Base-by-base conservation (phyloP, 768 basidiomycete genomes). In the Amanita subjunquillea region DNA sequence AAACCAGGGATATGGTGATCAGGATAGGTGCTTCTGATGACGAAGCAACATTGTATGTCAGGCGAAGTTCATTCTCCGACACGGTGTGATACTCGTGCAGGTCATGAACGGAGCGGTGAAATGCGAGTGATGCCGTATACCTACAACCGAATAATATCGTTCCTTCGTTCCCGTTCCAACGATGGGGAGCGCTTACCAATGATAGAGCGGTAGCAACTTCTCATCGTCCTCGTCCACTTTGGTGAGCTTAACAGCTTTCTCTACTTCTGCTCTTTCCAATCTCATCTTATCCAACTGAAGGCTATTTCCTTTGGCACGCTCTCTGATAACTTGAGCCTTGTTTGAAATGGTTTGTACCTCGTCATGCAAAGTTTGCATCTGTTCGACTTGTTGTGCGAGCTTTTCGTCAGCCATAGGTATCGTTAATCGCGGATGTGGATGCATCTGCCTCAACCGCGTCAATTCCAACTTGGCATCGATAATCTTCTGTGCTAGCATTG, bases 391-490 rank as follows among this genome's bases (percentile, higher is more conserved):
- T 9, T 77, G 77, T 8, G 82, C 80, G 2, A 91, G 79, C 50
- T 83, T 80, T 56, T 84, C 74, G 45, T 82, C 82, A 0, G 92
- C 92, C 43, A 83, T 72, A 2, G 80, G 66, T 32, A 90, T 77
- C 0, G 92, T 95, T 32, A 93, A 68, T 8, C 91, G 79, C 42
- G 91, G 85, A 17, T 82, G 78, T 0, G 89, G 87, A 58, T 94
- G 82, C 2, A 83, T 78, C 57, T 91, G 85, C 17, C 88, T 81
- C 15, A 94, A 79, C 1, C 91, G 80, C 6, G 85, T 83, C 36
- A 94, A 73, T 1, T 85, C 78, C 3, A 92, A 77, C 34, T 87
- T 83, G 34, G 90, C 81, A 61, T 93, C 90, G 54, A 90, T 77
- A 58, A 94, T 91, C 63, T 87, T 77, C 53, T 87, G 79, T 1